phyloP scores from a whole-genome alignment of 305 asterid species.

The Nicotiana rustica region DNA sequence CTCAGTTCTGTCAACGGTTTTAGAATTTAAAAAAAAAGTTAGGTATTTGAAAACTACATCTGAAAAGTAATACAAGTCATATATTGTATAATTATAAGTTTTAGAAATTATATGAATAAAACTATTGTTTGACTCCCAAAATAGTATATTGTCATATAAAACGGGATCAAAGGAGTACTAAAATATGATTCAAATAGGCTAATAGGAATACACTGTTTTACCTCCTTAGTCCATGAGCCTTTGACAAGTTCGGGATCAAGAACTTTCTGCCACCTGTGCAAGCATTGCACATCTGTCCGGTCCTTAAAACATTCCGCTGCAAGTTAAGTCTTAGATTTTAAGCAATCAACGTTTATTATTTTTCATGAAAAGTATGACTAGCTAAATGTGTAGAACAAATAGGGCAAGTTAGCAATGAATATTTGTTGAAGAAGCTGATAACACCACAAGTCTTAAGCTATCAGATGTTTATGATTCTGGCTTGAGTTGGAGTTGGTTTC shows the following conservation, averaged over 20 bases:
- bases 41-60: background rate
- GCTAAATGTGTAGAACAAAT: slow-evolving; percentile 1
- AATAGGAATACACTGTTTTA: slow-evolving; percentile 42
- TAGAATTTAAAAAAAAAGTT: background rate
- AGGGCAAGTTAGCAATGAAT: background rate
- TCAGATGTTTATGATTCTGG: background rate
- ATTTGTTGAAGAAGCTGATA: background rate
- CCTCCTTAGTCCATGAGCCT: slow-evolving; percentile 99
- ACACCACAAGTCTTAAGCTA: slow-evolving; percentile 12
- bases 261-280: slow-evolving; percentile 99
- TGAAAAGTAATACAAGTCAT: background rate
- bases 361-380: slow-evolving; percentile 11
- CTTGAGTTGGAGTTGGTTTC: slow-evolving; percentile 9
- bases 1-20: slow-evolving; percentile 9
- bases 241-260: slow-evolving; percentile 98
- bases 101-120: background rate
- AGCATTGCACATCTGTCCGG: slow-evolving; percentile 97
- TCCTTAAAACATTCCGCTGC: slow-evolving; percentile 98
- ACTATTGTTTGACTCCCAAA: background rate
- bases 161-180: background rate
- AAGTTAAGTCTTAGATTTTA: slow-evolving; percentile 31
- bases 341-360: slow-evolving; percentile 12
- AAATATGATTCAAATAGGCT: background rate
- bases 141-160: slow-evolving; percentile 14
- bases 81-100: background rate